These are phyloP conservation scores for Allomyces macrogynus DNA, from an alignment of 192 early-diverging fungal species.

Conservation along the genomic window DNA sequence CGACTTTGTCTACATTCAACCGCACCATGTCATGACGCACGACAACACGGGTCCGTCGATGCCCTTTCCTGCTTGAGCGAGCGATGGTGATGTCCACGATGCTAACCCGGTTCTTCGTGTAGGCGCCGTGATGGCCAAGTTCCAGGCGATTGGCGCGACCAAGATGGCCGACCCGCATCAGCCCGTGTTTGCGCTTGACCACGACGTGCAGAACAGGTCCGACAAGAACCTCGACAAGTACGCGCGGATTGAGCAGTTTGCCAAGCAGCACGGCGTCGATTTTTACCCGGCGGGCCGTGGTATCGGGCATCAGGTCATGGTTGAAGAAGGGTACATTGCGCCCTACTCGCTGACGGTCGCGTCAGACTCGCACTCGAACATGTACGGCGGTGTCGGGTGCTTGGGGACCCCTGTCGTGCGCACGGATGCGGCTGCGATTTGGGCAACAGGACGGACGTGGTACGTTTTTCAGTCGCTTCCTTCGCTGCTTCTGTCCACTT, in stretches of 20 bases:
- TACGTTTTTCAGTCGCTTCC: no score
- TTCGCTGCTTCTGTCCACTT: no score
- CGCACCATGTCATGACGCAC: constrained; percentile 85
- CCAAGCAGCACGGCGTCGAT: constrained; percentile 51
- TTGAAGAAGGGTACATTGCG: constrained; percentile 93
- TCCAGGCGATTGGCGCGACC: constrained; percentile 74
- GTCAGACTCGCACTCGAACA: constrained; percentile 97
- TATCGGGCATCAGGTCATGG: constrained; percentile 94
- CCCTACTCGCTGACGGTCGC: constrained; percentile 85
- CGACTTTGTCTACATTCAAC: constrained; percentile 85
- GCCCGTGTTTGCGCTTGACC: constrained; percentile 90
- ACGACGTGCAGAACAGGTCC: constrained; percentile 92
- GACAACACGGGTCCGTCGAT: constrained; percentile 72
- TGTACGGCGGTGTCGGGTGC: constrained; percentile 93
- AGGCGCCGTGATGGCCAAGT: constrained; percentile 24
- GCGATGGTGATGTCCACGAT: constrained; percentile 11
- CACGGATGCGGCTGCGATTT: constrained; percentile 94
- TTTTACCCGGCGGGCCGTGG: constrained; percentile 94
- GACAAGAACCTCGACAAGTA: constrained; percentile 88
- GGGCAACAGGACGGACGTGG: constrained; percentile 95
- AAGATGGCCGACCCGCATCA: constrained; percentile 55
- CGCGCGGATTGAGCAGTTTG: constrained; percentile 62
- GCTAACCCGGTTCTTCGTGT: background rate
- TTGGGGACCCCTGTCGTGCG: constrained; percentile 93
- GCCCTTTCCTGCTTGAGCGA: constrained; percentile 52